These are phyloP conservation scores for Colletotrichum zoysiae DNA, from an alignment of 2,329 filamentous ascomycete genomes.

Conservation along the genomic window DNA sequence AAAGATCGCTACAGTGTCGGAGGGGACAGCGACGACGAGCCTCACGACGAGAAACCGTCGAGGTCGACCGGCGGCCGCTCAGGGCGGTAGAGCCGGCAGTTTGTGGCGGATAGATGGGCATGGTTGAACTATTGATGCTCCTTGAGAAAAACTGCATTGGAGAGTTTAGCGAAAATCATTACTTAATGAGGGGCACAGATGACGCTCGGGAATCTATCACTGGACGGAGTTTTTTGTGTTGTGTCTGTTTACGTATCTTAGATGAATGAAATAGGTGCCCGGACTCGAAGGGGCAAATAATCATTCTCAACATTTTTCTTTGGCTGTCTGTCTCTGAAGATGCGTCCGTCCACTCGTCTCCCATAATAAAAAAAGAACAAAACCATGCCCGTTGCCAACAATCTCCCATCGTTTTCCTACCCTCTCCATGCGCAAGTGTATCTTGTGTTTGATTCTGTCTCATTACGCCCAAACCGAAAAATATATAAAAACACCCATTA, in stretches of 20 bases:
- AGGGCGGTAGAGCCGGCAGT: conserved; percentile 15
- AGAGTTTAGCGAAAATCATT: conserved; percentile 22
- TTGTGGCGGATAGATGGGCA: neutral
- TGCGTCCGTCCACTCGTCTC: neutral
- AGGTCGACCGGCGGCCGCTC: conserved; percentile 40
- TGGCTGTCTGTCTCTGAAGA: conserved; percentile 17
- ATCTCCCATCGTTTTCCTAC: neutral
- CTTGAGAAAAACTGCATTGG: conserved; percentile 30
- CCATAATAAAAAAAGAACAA: neutral
- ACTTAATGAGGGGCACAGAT: neutral
- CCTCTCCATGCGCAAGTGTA: neutral
- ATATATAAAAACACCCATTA: neutral
- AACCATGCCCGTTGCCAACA: neutral
- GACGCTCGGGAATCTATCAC: conserved; percentile 12
- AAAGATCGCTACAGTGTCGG: conserved; percentile 69
- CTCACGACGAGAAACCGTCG: conserved; percentile 47
- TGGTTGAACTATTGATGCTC: conserved; percentile 25
- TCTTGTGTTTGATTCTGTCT: neutral
- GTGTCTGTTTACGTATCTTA: conserved; percentile 26
- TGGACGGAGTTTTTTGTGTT: conserved; percentile 33
- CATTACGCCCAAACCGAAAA: conserved; percentile 13
- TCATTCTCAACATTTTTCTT: neutral
- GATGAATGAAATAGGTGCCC: conserved; percentile 14
- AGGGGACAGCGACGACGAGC: conserved; percentile 67
- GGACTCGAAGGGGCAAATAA: neutral